Evolutionary conservation across 768 basidiomycete species (phyloP), one percentile per base, ranked within the genome.

Genomic region (Clitopilus hobsonii): DNA sequence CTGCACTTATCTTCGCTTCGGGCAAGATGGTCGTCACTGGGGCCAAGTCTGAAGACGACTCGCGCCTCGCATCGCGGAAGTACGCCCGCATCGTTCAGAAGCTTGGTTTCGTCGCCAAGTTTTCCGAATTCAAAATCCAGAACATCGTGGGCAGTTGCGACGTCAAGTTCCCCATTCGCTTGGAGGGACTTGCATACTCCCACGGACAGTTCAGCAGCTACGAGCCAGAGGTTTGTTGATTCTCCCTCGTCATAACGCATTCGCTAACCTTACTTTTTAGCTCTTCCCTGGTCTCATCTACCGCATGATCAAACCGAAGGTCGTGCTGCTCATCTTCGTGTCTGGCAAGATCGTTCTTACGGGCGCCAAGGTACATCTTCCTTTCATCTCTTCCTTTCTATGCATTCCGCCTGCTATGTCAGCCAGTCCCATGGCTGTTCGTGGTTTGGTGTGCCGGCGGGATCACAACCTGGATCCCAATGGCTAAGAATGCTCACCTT

Each of bases 21-120:
- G 97, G 97, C 68, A 99, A 98, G 84, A 98, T 99, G 92, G 97
- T 99, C 70, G 96, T 98, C 56, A 98, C 97, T 36, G 97, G 97
- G 68, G 97, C 97, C 49, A 99, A 98, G 81, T 94, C 91, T 27
- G 96, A 98, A 73, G 96, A 98, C 71, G 95, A 99, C 67, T 95
- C 94, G 63, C 84, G 95, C 51, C 77, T 98, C 58, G 96, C 97
- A 51, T 96, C 94, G 63, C 88, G 96, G 69, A 99, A 99, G 74
- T 98, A 98, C 73, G 97, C 97, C 47, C 88, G 97, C 52, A 99
- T 99, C 67, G 94, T 99, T 36, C 97, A 98, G 78, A 98, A 99
- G 73, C 87, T 98, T 52, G 97, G 97, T 25, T 99, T 99, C 73
- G 96, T 98, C 59, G 95, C 96, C 64, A 98, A 98, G 75, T 98